Evolutionary conservation across 352 stramenopile species (phyloP), one percentile per base, ranked within the genome.

Genomic region (Halophytophthora batemanensis): DNA sequence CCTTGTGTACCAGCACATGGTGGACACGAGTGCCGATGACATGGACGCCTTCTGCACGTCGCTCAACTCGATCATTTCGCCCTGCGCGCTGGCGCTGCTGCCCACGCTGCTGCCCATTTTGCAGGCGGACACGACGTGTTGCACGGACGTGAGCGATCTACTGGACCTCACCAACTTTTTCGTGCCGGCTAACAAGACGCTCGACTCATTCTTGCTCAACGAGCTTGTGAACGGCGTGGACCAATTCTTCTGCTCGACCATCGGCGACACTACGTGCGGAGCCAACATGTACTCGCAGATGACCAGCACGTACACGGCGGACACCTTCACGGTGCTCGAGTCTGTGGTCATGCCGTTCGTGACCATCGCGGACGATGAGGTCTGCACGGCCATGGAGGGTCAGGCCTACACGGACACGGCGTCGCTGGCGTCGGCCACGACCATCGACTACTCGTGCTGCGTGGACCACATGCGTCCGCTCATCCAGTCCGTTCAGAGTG

Each of bases 321-420:
- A 38, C 1, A 53, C 62, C 13, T 82, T 82, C 43, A 66, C 59
- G 2, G 13, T 82, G 19, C 53, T 82, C 5, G 58, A 75, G 31
- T 77, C 66, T 18, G 65, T 82, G 23, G 53, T 79, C 14, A 45
- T 82, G 35, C 72, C 69, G 14, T 79, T 82, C 22, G 56, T 82
- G 25, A 77, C 69, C 1, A 69, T 70, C n/a, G 45, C 53, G 6
- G 37, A 22, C 2, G 66, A 61, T 37, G 15, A 72, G 28, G 69
- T 75, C 43, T 82, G 72, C 37, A 47, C 60, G 12, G 72, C 66
- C 11, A 64, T 75, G 45, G 50, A 74, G 38, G 69, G 72, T 0
- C 50, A 63, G 6, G 12, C 56, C 11, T 82, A 72, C 50, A 75
- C 58, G 18, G 70, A 74, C 40, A 68, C 66, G 6, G 57, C 71